phyloP scores from a whole-genome alignment of 305 asterid species.

The Rubia tinctorum region DNA sequence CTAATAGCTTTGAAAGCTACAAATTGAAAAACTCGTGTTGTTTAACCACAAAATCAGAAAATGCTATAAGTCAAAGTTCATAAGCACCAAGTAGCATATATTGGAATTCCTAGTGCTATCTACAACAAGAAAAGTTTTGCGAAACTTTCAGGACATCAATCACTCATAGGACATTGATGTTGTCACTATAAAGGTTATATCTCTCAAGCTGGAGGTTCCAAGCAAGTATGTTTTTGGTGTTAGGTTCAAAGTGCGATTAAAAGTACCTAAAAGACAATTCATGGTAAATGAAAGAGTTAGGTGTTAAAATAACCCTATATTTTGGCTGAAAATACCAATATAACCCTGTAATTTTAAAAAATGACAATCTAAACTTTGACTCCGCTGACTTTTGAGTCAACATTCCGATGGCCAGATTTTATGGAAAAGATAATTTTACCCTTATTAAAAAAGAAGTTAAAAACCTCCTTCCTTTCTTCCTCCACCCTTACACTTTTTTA shows the following conservation, averaged over 20 bases:
- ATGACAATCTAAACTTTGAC: no score
- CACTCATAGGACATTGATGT: not conserved
- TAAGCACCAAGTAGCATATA: not conserved
- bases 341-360: no score
- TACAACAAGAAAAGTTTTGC: not conserved
- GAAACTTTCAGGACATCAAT: not conserved
- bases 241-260: not conserved
- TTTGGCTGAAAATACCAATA: no score
- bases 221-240: not conserved
- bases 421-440: no score
- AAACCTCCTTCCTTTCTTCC: no score
- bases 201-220: not conserved
- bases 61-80: not conserved
- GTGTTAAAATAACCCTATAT: no score
- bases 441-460: no score
- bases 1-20: constrained; percentile 86
- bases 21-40: constrained; percentile 9
- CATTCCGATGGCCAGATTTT: no score
- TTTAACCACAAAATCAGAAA: constrained; percentile 1
- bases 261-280: not conserved
- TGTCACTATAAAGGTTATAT: not conserved
- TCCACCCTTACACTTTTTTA: no score
- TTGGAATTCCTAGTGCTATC: not conserved
- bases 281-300: not conserved
- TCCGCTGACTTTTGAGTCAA: no score